Conservation (phyloP, 2,329 filamentous ascomycete species). For the Aureobasidium namibiae region DNA sequence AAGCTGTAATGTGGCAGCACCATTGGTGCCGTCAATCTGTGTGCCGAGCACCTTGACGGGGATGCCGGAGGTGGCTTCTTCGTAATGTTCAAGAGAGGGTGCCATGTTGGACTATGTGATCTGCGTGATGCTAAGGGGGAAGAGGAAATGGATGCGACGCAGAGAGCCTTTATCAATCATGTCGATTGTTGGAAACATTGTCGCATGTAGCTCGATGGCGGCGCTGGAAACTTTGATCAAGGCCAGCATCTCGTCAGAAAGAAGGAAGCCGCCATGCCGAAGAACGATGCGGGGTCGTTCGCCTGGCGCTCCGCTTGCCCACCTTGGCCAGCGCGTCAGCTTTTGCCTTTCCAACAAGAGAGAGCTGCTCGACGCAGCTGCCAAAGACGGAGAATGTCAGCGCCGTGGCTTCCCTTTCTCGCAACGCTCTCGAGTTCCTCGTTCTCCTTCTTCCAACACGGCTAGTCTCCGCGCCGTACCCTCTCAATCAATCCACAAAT, state of each 20-base stretch:
- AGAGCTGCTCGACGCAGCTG: background rate
- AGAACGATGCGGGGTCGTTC: background rate
- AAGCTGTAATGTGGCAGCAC: constrained; percentile 18
- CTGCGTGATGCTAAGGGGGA: background rate
- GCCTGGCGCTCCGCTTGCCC: background rate
- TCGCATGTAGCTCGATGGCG: background rate
- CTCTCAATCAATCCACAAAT: background rate
- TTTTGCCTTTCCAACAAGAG: background rate
- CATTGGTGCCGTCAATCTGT: constrained; percentile 16
- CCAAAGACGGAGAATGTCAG: background rate
- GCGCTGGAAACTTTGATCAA: background rate
- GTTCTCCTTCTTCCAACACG: background rate
- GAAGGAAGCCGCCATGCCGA: background rate
- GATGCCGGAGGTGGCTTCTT: constrained; percentile 7
- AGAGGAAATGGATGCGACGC: background rate
- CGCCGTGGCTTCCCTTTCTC: background rate
- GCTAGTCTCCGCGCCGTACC: background rate
- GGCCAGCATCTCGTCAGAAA: background rate
- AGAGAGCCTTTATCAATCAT: background rate
- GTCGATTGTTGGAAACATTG: background rate
- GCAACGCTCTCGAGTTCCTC: background rate
- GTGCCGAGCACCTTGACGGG: constrained; percentile 20
- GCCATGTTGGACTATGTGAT: background rate
- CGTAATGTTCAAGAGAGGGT: constrained; percentile 8
- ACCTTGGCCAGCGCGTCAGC: background rate